phyloP scores from a whole-genome alignment of 1,284 basidiomycete species.

The Heterobasidion irregulare region DNA sequence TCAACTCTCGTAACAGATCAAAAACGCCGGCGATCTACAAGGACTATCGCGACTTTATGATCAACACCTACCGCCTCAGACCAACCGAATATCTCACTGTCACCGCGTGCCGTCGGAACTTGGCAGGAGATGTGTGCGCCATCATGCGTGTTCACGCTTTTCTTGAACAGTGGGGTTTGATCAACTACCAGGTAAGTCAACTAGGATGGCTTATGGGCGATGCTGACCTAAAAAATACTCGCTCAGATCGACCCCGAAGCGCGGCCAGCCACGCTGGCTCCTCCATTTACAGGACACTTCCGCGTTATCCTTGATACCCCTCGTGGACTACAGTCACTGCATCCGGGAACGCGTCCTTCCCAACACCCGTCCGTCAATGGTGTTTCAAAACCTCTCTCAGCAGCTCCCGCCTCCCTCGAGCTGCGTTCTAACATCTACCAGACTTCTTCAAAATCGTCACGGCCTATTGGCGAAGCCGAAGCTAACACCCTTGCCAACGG shows the following conservation, averaged over 20 bases:
- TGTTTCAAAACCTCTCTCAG: constrained; percentile 32
- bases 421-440: constrained; percentile 85
- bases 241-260: constrained; percentile 96
- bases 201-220: neutral
- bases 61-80: constrained; percentile 95
- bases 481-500: constrained; percentile 57
- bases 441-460: constrained; percentile 78
- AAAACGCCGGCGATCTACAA: constrained; percentile 99
- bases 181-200: constrained; percentile 89
- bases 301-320: constrained; percentile 96
- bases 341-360: constrained; percentile 75
- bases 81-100: constrained; percentile 97
- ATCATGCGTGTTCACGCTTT: constrained; percentile 99
- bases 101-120: constrained; percentile 91
- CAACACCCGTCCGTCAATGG: constrained; percentile 39
- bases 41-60: constrained; percentile 99
- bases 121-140: constrained; percentile 97
- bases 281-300: constrained; percentile 98
- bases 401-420: constrained; percentile 70
- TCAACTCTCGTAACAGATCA: constrained; percentile 90
- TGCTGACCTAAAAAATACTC: neutral
- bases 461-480: constrained; percentile 53
- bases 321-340: constrained; percentile 89
- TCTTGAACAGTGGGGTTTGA: constrained; percentile 97
- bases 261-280: constrained; percentile 87